phyloP scores from a whole-genome alignment of 495 filamentous ascomycete genomes.

The Viridothelium virens region DNA sequence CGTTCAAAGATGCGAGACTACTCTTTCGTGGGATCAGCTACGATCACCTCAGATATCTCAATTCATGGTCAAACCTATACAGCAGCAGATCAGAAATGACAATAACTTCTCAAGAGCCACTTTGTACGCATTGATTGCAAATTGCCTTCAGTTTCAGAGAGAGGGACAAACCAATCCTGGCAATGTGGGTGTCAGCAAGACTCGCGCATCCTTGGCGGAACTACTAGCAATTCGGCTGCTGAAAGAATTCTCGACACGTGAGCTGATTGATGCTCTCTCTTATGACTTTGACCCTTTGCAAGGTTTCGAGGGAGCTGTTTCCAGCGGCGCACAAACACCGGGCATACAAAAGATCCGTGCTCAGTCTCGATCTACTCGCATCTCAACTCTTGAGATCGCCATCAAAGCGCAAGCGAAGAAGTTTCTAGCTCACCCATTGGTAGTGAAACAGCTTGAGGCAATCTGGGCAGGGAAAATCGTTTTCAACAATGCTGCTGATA shows the following conservation, averaged over 20 bases:
- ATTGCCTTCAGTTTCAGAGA: slow-evolving; percentile 86
- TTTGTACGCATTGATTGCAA: slow-evolving; percentile 82
- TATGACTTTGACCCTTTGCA: slow-evolving; percentile 93
- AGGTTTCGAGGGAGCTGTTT: slow-evolving; percentile 43
- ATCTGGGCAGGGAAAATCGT: slow-evolving; percentile 94
- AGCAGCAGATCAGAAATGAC: slow-evolving; percentile 63
- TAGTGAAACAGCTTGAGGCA: slow-evolving; percentile 85
- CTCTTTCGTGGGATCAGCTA: slow-evolving; percentile 89
- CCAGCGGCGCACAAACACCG: slow-evolving; percentile 23
- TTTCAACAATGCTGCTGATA: slow-evolving; percentile 80
- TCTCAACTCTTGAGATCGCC: slow-evolving; percentile 83
- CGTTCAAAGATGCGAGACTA: slow-evolving; percentile 76
- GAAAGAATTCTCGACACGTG: slow-evolving; percentile 77
- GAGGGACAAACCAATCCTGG: slow-evolving; percentile 73
- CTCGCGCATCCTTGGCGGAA: slow-evolving; percentile 79
- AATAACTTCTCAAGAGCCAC: slow-evolving; percentile 79
- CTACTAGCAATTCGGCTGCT: slow-evolving; percentile 84
- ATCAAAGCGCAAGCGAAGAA: slow-evolving; percentile 84
- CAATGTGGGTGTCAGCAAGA: slow-evolving; percentile 71
- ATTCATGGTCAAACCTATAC: slow-evolving; percentile 86
- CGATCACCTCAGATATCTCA: slow-evolving; percentile 90
- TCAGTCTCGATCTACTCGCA: slow-evolving; percentile 53
- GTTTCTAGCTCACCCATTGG: slow-evolving; percentile 80
- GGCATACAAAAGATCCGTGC: slow-evolving; percentile 32
- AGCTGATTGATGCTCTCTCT: slow-evolving; percentile 83